Percentiles rank a stretch among this genome's conserved stretches.
Evolutionary conservation across 2,329 filamentous ascomycete genomes (phyloP).

Genomic region (Ceratocystis diversiconidia): DNA sequence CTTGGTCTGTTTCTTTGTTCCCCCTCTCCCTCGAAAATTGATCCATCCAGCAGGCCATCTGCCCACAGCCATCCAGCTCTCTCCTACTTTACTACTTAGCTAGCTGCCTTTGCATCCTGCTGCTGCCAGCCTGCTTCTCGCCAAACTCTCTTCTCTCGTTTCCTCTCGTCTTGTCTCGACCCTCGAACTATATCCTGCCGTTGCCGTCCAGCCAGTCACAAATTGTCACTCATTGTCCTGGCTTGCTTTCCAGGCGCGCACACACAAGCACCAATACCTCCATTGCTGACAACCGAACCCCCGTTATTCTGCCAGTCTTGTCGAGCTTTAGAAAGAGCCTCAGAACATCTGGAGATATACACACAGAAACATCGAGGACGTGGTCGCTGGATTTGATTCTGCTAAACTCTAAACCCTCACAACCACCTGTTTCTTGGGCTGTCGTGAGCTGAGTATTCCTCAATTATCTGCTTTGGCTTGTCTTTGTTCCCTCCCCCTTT

Average conservation of each 20-base stretch:
- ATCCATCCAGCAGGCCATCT: background rate
- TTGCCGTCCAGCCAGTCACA: slow-evolving; percentile 8
- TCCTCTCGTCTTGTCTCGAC: slow-evolving; percentile 15
- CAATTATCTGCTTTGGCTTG: background rate
- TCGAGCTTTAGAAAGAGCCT: background rate
- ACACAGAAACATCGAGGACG: background rate
- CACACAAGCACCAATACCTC: background rate
- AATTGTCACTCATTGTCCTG: background rate
- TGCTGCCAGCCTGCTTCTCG: slow-evolving; percentile 16
- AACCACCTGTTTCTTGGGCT: background rate
- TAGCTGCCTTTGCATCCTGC: slow-evolving; percentile 18
- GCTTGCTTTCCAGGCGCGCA: background rate
- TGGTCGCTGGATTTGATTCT: background rate
- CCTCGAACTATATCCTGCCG: slow-evolving; percentile 8
- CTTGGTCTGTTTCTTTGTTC: no score
- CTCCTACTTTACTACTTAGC: slow-evolving; percentile 14
- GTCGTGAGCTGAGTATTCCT: background rate
- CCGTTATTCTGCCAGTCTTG: background rate
- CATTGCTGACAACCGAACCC: background rate
- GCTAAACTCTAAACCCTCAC: background rate
- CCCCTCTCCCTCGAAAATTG: no score
- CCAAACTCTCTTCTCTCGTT: slow-evolving; percentile 13
- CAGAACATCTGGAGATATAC: background rate
- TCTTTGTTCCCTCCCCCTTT: background rate
- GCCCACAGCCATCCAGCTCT: background rate